Base-by-base conservation (phyloP, 1,284 basidiomycete genomes). In the Puccinia horiana region DNA sequence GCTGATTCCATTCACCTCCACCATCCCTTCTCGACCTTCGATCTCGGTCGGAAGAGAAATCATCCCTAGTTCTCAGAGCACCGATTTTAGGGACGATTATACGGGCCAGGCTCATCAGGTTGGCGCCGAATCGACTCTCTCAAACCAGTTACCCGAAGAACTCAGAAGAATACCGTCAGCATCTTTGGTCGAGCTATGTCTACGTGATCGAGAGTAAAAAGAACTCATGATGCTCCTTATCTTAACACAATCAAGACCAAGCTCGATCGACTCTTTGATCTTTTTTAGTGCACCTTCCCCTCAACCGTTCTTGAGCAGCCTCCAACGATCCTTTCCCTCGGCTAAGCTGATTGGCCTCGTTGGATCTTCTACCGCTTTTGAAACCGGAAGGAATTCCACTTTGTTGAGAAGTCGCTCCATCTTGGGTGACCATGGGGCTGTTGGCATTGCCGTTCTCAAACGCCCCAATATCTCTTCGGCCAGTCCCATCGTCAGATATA, bases 11-110 rank as follows among this genome's bases (percentile, higher is more conserved):
- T 76, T 76, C 47, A 76, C 56, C 40, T 76, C 75, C 23, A 40
- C 23, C n/a, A 44, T 65, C 26, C 58, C 32, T 5, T 81, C 79
- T 23, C 70, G 52, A 26, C n/a, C 79, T 44, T 32, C 79, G 11
- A 65, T 74, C 56, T n/a, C 79, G 44, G 79, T 81, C 16, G 79
- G 79, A 4, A 20, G 79, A 18, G 79, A 81, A 37, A 81, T 81
- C n/a, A 29, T 73, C 6, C 79, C 79, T 42, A 52, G 49, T 23
- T 40, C 18, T 42, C 18, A 35, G 14, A 72, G 29, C 16, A 47
- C 37, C 18, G 37, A 42, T 18, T 47, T 42, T 23, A 49, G 18
- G 37, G 69, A 14, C 40, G 29, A 47, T 29, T 72, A 72, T 32
- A 32, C 20, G 42, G 69, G 44, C 8, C 14, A 49, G 9, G 49